Percentiles rank a stretch among this genome's conserved stretches.
Evolutionary conservation across 352 stramenopile species (phyloP).

Genomic region (Globisporangium carolinianum): DNA sequence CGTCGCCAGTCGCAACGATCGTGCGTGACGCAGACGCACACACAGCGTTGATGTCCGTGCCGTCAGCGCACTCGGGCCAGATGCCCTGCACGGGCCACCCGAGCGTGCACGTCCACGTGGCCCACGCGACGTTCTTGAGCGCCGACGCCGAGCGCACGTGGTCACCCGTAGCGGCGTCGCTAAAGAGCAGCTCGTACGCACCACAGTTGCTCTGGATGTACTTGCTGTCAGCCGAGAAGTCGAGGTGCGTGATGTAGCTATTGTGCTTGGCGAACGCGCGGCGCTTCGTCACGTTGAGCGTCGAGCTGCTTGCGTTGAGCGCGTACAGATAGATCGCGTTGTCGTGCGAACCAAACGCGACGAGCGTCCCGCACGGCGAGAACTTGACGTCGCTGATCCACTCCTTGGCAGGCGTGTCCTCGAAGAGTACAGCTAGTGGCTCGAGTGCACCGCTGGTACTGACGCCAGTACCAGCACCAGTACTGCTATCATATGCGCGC

Average conservation of each 20-base stretch:
- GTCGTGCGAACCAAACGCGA: constrained; percentile 70
- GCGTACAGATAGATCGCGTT: constrained; percentile 66
- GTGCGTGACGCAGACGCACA: constrained; percentile 59
- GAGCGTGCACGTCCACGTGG: constrained; percentile 86
- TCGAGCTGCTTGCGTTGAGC: constrained; percentile 1
- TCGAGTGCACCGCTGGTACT: not conserved
- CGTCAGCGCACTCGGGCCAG: constrained; percentile 73
- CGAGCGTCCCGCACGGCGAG: constrained; percentile 32
- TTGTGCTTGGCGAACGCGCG: constrained; percentile 77
- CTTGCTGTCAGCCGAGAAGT: constrained; percentile 68
- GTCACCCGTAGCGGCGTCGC: constrained; percentile 68
- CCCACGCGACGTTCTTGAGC: constrained; percentile 79
- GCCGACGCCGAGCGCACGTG: constrained; percentile 79
- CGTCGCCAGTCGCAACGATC: constrained; percentile 74
- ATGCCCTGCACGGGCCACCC: constrained; percentile 91
- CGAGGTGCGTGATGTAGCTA: constrained; percentile 80
- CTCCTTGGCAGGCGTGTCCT: constrained; percentile 60
- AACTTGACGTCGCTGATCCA: constrained; percentile 81
- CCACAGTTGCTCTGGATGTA: constrained; percentile 75
- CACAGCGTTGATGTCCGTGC: constrained; percentile 79
- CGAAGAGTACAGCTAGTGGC: constrained; percentile 24
- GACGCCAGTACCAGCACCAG: too few species aligned
- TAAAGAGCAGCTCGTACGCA: constrained; percentile 90
- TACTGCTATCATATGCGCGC: constrained; percentile 1
- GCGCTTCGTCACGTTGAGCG: constrained; percentile 36